Conservation (phyloP, 768 basidiomycete genomes). For the Tephrocybe sp. region DNA sequence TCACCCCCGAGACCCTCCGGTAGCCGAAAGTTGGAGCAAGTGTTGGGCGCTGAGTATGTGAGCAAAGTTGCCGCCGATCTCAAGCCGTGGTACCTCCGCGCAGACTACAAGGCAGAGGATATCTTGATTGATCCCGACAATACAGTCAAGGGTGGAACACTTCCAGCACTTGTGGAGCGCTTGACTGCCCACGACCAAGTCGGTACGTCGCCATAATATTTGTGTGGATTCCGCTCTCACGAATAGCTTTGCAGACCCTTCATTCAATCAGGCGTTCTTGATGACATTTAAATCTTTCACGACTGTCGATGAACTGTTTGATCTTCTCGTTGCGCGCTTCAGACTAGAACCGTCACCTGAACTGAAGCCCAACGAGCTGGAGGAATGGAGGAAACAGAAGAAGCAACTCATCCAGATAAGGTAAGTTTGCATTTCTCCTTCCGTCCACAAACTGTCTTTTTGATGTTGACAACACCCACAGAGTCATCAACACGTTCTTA, state of each 20-base stretch:
- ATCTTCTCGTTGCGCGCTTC: slow-evolving; percentile 81
- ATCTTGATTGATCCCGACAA: slow-evolving; percentile 86
- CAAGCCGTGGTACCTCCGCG: slow-evolving; percentile 82
- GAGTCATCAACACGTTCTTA: slow-evolving; percentile 89
- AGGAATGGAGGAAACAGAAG: slow-evolving; percentile 83
- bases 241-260: slow-evolving; percentile 41
- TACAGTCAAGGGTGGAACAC: slow-evolving; percentile 81
- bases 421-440: slow-evolving; percentile 41
- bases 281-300: slow-evolving; percentile 97
- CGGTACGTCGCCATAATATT: slow-evolving; percentile 45
- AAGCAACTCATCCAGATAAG: slow-evolving; percentile 84
- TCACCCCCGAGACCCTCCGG: slow-evolving; percentile 32
- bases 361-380: slow-evolving; percentile 56
- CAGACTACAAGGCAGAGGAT: slow-evolving; percentile 76
- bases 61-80: slow-evolving; percentile 44
- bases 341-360: slow-evolving; percentile 71
- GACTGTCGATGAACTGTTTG: slow-evolving; percentile 76
- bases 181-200: slow-evolving; percentile 90
- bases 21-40: slow-evolving; percentile 59
- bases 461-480: slow-evolving; percentile 32
- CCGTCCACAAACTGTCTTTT: slow-evolving; percentile 2
- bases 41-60: slow-evolving; percentile 60
- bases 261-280: slow-evolving; percentile 85
- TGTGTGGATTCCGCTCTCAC: background rate
- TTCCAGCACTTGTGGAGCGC: slow-evolving; percentile 82